Conservation (phyloP, 768 basidiomycete species). For the Lentinula guzmanii region DNA sequence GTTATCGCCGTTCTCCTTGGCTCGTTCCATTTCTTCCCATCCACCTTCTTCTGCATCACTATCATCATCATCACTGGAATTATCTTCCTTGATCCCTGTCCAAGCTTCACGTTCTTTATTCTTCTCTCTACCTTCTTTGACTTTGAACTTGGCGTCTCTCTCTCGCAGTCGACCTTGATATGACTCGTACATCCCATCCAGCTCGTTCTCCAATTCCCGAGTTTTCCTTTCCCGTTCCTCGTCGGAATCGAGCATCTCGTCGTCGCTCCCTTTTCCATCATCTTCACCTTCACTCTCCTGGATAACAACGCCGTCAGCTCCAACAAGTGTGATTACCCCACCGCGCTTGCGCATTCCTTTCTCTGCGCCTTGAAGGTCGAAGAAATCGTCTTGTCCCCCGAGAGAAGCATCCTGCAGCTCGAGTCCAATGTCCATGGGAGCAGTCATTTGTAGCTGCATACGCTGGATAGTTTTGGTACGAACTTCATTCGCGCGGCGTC, state of each 20-base stretch:
- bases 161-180: conserved; percentile 79
- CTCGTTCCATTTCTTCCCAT: conserved; percentile 60
- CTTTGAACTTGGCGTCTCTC: conserved; percentile 83
- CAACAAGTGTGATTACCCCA: conserved; percentile 29
- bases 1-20: conserved; percentile 41
- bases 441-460: conserved; percentile 96
- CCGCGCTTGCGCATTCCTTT: conserved; percentile 30
- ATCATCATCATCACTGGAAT: conserved; percentile 27
- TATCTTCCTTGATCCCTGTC: conserved; percentile 55
- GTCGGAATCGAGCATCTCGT: conserved; percentile 50
- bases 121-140: conserved; percentile 68
- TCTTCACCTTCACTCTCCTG: conserved; percentile 33
- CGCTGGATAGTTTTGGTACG: conserved; percentile 85
- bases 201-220: conserved; percentile 67
- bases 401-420: conserved; percentile 76
- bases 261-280: conserved; percentile 22
- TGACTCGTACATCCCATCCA: conserved; percentile 84
- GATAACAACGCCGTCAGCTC: conserved; percentile 37
- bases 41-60: conserved; percentile 52
- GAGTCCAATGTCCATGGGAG: conserved; percentile 92
- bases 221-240: conserved; percentile 66
- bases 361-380: conserved; percentile 72
- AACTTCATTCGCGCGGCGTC: conserved; percentile 83
- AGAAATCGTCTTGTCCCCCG: conserved; percentile 81
- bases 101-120: conserved; percentile 77